A percentile compares a stretch with the other conserved stretches of the same genome.
Evolutionary conservation across 495 filamentous ascomycete species (phyloP).

Genomic region (Tetracladium setigerum): DNA sequence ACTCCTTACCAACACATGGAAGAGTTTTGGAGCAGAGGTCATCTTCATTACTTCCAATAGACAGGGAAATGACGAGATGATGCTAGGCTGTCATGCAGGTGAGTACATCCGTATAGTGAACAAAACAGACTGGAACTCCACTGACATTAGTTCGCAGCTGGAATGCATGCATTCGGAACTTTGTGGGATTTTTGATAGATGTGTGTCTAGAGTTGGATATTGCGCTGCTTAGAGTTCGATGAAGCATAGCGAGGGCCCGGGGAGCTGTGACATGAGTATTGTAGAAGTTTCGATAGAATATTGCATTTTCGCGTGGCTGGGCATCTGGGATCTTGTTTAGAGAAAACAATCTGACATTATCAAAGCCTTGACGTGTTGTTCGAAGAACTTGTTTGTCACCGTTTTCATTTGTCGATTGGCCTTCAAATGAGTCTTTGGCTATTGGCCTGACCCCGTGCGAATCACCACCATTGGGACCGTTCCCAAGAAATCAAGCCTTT

Average conservation of each 20-base stretch:
- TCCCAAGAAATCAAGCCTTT: not conserved
- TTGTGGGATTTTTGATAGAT: slow-evolving; percentile 35
- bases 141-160: slow-evolving; percentile 22
- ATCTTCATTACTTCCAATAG: slow-evolving; percentile 40
- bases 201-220: slow-evolving; percentile 16
- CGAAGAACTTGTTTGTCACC: too few relatives aligned
- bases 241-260: slow-evolving; percentile 4
- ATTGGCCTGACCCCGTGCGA: too few relatives aligned
- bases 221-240: slow-evolving; percentile 7
- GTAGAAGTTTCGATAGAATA: slow-evolving; percentile 10
- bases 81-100: slow-evolving; percentile 34
- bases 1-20: slow-evolving; percentile 35
- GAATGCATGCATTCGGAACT: slow-evolving; percentile 36
- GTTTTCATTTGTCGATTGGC: too few relatives aligned
- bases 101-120: slow-evolving; percentile 16
- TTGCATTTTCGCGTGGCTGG: slow-evolving; percentile 5
- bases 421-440: too few relatives aligned
- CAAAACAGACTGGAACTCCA: not conserved
- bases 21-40: slow-evolving; percentile 36
- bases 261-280: slow-evolving; percentile 5
- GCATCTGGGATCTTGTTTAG: slow-evolving; percentile 6
- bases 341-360: slow-evolving; percentile 1
- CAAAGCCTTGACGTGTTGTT: not conserved
- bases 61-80: slow-evolving; percentile 40
- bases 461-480: not conserved